Evolutionary conservation across 1,139 yeast genomes (phyloP).

Genomic region (Geotrichum europaeum): DNA sequence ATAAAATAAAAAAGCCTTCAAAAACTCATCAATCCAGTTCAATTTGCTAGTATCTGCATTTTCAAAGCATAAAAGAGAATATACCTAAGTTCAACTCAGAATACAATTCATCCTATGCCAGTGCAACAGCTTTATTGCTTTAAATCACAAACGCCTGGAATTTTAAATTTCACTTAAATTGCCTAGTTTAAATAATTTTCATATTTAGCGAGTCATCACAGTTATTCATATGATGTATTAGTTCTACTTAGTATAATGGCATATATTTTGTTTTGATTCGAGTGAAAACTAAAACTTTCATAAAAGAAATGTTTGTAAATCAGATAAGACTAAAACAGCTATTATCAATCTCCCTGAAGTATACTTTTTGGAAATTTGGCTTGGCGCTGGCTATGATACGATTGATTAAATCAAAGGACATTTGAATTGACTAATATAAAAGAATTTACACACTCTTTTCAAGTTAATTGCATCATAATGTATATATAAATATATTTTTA

Average conservation of each 20-base stretch:
- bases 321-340: neutral
- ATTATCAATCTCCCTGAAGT: neutral
- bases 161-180: too few species aligned
- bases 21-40: too few species aligned
- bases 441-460: neutral
- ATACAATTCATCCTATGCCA: too few species aligned
- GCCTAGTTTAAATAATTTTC: neutral
- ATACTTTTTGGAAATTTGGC: neutral
- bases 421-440: too few species aligned
- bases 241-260: neutral
- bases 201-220: neutral
- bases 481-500: neutral
- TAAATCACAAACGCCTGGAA: neutral
- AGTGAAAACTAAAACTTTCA: neutral
- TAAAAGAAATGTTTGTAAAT: neutral
- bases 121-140: neutral
- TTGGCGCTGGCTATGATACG: neutral
- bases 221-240: neutral
- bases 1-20: too few species aligned
- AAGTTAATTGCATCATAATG: neutral
- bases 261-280: neutral
- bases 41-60: too few species aligned
- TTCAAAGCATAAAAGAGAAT: too few species aligned
- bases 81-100: too few species aligned
- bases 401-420: neutral